These are phyloP conservation scores for Lachancea waltii DNA, from an alignment of 805 yeast species.

Conservation along the genomic window DNA sequence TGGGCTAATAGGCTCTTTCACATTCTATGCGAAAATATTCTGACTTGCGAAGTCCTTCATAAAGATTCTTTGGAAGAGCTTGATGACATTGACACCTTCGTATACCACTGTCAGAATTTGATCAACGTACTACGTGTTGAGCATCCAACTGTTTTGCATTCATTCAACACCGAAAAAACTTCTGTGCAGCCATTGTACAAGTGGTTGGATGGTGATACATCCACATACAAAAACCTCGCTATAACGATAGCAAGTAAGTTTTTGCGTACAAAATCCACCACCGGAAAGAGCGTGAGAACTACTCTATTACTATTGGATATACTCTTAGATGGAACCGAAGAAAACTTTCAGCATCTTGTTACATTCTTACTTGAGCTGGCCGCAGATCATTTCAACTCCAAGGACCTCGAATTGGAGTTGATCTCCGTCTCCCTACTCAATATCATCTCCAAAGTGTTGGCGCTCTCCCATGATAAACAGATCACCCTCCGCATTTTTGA, in stretches of 20 bases:
- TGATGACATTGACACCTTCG: conserved; percentile 58
- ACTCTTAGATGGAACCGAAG: conserved; percentile 53
- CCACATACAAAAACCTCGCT: conserved; percentile 57
- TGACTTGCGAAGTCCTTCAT: conserved; percentile 35
- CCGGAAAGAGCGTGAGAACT: conserved; percentile 37
- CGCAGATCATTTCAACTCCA: conserved; percentile 22
- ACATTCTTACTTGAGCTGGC: conserved; percentile 37
- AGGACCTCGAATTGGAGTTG: conserved; percentile 23
- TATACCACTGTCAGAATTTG: conserved; percentile 54
- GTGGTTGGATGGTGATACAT: conserved; percentile 39
- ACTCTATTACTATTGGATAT: conserved; percentile 41
- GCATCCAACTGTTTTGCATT: conserved; percentile 37
- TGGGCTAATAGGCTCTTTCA: conserved; percentile 56
- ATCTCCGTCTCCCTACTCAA: conserved; percentile 30
- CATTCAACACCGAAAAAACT: conserved; percentile 53
- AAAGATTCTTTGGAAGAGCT: conserved; percentile 31
- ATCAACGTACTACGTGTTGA: conserved; percentile 46
- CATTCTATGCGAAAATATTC: conserved; percentile 49
- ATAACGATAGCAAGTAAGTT: conserved; percentile 43
- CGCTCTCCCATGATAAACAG: conserved; percentile 28
- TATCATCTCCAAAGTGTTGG: conserved; percentile 28
- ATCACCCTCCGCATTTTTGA: conserved; percentile 29
- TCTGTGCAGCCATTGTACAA: conserved; percentile 37
- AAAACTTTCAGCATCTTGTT: conserved; percentile 42
- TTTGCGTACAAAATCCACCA: conserved; percentile 31